Evolutionary conservation across 371 early-diverging fungal genomes (phyloP).

Genomic region (Smittium culicis): DNA sequence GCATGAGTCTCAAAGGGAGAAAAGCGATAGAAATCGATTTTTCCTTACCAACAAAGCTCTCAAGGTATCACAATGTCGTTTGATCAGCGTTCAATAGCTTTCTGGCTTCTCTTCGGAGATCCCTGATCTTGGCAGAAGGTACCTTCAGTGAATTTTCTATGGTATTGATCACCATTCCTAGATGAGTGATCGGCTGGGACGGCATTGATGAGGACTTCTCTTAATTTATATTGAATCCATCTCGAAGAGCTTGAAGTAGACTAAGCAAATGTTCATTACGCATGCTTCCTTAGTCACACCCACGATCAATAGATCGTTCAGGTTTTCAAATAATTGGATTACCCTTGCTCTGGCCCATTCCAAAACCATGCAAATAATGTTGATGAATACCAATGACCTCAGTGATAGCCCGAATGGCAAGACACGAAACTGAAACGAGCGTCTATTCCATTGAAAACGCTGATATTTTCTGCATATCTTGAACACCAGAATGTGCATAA

Average conservation of each 20-base stretch:
- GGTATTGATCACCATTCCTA: constrained; percentile 30
- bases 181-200: constrained; percentile 26
- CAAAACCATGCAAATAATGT: constrained; percentile 27
- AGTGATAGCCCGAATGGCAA: neutral
- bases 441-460: constrained; percentile 33
- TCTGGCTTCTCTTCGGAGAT: neutral
- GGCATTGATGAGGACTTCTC: constrained; percentile 23
- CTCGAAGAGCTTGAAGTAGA: constrained; percentile 11
- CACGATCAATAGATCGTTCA: constrained; percentile 29
- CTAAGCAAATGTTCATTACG: constrained; percentile 13
- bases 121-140: neutral
- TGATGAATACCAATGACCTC: constrained; percentile 32
- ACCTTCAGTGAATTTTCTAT: neutral
- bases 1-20: neutral
- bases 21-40: neutral
- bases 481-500: neutral
- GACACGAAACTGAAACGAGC: constrained; percentile 29
- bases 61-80: neutral
- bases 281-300: constrained; percentile 1
- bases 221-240: neutral
- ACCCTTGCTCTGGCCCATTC: constrained; percentile 24
- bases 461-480: neutral
- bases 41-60: neutral
- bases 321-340: constrained; percentile 24
- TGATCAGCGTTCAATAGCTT: neutral